Conservation (phyloP, 2,329 filamentous ascomycete species). For the Claviceps pazoutovae region DNA sequence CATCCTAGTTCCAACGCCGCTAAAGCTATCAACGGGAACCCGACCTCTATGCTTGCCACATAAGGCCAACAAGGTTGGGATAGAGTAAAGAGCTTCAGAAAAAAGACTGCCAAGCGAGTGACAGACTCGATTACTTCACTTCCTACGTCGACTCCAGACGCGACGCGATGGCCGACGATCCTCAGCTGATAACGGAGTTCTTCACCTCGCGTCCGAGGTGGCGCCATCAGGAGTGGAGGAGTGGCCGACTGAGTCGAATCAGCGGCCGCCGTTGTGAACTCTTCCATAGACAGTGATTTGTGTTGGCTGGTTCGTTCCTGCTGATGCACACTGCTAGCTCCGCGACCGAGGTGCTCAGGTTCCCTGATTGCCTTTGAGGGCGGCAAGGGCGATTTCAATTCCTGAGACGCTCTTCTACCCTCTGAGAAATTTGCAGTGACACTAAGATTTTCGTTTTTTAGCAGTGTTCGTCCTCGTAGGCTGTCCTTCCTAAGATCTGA, state of each 20-base stretch:
- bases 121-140: constrained; percentile 19
- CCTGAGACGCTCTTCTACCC: constrained; percentile 8
- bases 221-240: constrained; percentile 31
- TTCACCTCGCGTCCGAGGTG: constrained; percentile 25
- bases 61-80: constrained; percentile 58
- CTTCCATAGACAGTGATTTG: not conserved
- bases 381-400: constrained; percentile 9
- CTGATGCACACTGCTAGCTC: not conserved
- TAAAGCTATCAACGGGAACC: constrained; percentile 53
- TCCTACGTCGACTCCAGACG: constrained; percentile 13
- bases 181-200: constrained; percentile 20
- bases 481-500: constrained; percentile 19
- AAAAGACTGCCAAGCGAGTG: constrained; percentile 47
- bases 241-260: not conserved
- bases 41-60: constrained; percentile 47
- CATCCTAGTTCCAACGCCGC: constrained; percentile 52
- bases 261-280: not conserved
- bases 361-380: not conserved
- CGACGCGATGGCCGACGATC: constrained; percentile 21
- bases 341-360: not conserved
- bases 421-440: constrained; percentile 12
- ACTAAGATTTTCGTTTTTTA: not conserved
- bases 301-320: not conserved
- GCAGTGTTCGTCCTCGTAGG: constrained; percentile 6
- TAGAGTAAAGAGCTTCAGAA: constrained; percentile 53